Conservation (phyloP, 257 asterid genomes). For the Scutellaria galericulata region DNA sequence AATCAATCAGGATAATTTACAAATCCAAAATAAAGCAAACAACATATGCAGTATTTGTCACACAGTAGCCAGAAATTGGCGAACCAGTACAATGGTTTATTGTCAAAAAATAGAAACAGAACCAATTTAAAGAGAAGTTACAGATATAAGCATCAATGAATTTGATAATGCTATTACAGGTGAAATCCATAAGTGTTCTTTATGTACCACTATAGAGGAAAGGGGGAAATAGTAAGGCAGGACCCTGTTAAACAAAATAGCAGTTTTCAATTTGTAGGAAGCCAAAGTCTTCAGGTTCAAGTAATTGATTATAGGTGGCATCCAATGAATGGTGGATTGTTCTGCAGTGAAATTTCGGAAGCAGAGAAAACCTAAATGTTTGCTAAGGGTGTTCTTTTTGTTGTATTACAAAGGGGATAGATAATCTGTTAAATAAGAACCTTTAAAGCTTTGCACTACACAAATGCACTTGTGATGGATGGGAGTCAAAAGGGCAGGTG, state of each 20-base stretch:
- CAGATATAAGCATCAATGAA: conserved; percentile 2
- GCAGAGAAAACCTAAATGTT: conserved; percentile 6
- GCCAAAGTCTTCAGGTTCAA: neutral
- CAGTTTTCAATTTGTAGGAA: neutral
- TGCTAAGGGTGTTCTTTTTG: conserved; percentile 6
- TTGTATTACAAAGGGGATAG: neutral
- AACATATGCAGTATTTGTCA: conserved; percentile 14
- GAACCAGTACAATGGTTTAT: neutral
- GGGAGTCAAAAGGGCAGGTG: neutral
- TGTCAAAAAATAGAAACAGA: conserved; percentile 3
- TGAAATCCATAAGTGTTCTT: neutral
- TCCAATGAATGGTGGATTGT: neutral
- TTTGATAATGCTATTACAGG: neutral
- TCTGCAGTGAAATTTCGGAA: conserved; percentile 8
- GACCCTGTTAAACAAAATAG: neutral
- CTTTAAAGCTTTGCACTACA: neutral
- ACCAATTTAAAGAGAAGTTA: neutral
- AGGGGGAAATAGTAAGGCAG: neutral
- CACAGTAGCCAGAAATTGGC: conserved; percentile 17
- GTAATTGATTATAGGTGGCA: conserved; percentile 14
- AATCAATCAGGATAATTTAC: conserved; percentile 16
- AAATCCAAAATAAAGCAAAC: conserved; percentile 29
- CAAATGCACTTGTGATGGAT: conserved; percentile 1
- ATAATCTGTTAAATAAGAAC: conserved; percentile 3
- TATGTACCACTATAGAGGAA: neutral